Percentiles rank a stretch among this genome's conserved stretches.
Conservation (phyloP, 2,329 filamentous ascomycete species). For the Hansfordia pulvinata region DNA sequence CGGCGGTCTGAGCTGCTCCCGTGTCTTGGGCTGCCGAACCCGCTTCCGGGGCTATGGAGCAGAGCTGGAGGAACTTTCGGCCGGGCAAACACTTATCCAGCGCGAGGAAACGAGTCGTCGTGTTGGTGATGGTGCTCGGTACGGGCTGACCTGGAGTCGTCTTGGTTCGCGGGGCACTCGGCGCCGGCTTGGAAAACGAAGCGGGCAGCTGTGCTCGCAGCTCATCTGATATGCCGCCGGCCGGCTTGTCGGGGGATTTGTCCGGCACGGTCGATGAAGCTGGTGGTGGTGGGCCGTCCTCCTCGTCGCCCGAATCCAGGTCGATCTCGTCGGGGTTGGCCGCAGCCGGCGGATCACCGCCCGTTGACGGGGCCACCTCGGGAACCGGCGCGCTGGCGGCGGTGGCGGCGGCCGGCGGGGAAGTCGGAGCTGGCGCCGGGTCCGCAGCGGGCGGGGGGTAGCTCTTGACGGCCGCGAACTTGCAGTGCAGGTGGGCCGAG, state of each 20-base stretch:
- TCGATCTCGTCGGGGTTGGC: conserved; percentile 58
- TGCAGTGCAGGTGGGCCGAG: conserved; percentile 82
- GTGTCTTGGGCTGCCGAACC: conserved; percentile 2
- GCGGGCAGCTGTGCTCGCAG: conserved; percentile 64
- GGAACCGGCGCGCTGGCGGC: background rate
- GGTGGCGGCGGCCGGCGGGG: conserved; percentile 2
- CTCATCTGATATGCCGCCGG: conserved; percentile 38
- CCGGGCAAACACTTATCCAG: conserved; percentile 81
- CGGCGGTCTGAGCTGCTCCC: no score
- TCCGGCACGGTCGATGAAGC: no score
- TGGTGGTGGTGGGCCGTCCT: no score
- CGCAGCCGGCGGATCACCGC: no score
- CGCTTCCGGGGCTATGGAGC: conserved; percentile 33
- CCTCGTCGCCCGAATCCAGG: conserved; percentile 47
- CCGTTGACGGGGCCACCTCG: no score
- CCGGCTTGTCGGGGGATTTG: conserved; percentile 7
- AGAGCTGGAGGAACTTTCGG: conserved; percentile 70
- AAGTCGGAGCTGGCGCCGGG: conserved; percentile 3
- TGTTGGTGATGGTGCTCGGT: conserved; percentile 64
- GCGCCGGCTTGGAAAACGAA: conserved; percentile 45
- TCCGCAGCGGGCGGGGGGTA: conserved; percentile 24
- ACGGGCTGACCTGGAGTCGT: conserved; percentile 44
- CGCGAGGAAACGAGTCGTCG: conserved; percentile 68
- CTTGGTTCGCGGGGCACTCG: conserved; percentile 19
- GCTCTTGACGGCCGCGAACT: conserved; percentile 59